Conservation (phyloP, 257 asterid genomes). For the Solanum tacnaense region DNA sequence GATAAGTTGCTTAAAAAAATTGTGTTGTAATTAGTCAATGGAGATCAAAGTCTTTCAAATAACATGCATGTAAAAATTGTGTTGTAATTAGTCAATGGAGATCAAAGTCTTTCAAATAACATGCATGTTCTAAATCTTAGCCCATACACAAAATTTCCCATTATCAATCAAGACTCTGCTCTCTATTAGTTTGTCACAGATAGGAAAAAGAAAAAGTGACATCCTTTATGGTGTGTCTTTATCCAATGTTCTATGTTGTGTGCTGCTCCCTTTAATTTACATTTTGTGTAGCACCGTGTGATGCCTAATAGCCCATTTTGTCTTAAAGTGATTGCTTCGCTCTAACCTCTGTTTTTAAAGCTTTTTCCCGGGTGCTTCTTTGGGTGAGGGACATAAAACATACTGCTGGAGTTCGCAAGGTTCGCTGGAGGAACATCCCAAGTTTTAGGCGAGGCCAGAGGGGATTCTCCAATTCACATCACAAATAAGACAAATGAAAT, state of each 20-base stretch:
- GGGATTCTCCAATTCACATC: background rate
- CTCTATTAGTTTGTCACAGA: background rate
- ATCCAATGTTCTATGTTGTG: background rate
- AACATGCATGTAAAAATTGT: background rate
- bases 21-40: background rate
- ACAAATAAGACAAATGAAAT: background rate
- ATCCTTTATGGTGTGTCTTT: background rate
- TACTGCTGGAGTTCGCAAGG: background rate
- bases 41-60: background rate
- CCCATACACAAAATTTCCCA: background rate
- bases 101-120: background rate
- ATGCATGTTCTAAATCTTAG: background rate
- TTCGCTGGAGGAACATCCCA: background rate
- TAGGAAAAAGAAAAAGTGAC: background rate
- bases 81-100: background rate
- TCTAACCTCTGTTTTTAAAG: background rate
- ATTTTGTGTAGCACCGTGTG: background rate
- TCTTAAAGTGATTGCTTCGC: background rate
- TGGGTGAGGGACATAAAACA: background rate
- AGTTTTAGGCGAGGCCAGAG: background rate
- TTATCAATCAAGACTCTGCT: background rate
- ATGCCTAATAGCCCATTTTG: background rate
- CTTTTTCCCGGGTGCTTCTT: background rate
- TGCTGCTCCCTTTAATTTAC: background rate
- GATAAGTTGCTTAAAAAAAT: background rate